Evolutionary conservation across 2,329 filamentous ascomycete genomes (phyloP).

Genomic region (Neoarthrinium moseri): DNA sequence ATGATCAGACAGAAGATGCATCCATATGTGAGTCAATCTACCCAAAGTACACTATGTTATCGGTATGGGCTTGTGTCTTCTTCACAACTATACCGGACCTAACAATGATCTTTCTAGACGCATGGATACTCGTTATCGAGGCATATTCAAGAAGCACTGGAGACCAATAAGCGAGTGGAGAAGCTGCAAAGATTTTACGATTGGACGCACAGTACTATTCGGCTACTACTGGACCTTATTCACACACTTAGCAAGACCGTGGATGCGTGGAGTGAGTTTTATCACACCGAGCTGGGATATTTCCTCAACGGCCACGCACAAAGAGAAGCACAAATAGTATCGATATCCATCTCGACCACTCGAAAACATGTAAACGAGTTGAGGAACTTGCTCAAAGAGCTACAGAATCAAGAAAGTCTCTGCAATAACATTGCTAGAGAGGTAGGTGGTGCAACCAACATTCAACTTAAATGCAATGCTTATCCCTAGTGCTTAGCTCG

Average conservation of each 20-base stretch:
- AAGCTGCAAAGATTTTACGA: background rate
- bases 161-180: background rate
- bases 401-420: background rate
- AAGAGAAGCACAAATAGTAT: background rate
- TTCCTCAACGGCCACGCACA: background rate
- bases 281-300: background rate
- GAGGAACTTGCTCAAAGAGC: background rate
- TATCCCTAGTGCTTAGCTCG: constrained; percentile 9
- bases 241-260: background rate
- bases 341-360: background rate
- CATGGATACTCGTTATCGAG: background rate
- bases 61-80: no score
- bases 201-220: background rate
- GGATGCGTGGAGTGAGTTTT: background rate
- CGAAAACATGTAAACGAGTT: background rate
- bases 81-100: no score
- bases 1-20: constrained; percentile 9
- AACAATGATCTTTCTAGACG: no score
- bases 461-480: no score
- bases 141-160: background rate
- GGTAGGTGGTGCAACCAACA: no score
- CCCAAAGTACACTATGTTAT: no score
- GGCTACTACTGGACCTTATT: background rate
- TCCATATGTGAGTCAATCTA: background rate
- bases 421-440: background rate